Evolutionary conservation across 306 rosid genomes (phyloP), one percentile per base, ranked within the genome.

Genomic region (Vigna unguiculata): DNA sequence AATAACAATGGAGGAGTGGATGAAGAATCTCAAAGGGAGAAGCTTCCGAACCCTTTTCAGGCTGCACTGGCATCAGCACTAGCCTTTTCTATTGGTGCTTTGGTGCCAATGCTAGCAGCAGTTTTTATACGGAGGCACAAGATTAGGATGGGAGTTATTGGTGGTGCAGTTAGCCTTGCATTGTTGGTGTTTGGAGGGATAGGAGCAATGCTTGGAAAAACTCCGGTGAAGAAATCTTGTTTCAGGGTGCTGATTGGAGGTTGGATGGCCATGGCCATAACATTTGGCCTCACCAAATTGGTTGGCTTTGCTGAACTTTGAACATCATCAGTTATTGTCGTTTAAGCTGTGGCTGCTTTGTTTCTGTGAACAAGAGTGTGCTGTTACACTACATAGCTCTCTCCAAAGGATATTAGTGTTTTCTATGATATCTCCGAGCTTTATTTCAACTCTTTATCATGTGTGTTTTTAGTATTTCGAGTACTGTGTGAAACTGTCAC

Each of bases 181-280:
- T 45, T 91, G 64, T 16, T 87, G 36, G 83, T 83, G 47, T 91
- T 91, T 45, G 93, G 96, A 66, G 87, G 36, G 2, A 65, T 61
- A 0, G 96, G 96, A 19, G 96, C 93, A 13, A 52, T 58, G 52
- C 47, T 91, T 53, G 96, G 93, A 15, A 79, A 83, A 20, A 83
- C 93, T 9, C 74, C 91, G 3, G 55, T 84, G 19, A n/a, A 4
- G 19, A 89, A 53, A 49, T 87, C 96, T n/a, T 85, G 91, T 78
- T 11, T 82, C 4, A 80, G 96, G 48, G 90, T 87, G 0, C 77
- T 87, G 4, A 45, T 87, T 53, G 96, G 96, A 49, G 96, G 96
- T 53, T 91, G 96, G 91, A 48, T 89, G 76, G 96, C 93, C 49
- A 91, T 89, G 93, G 91, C 91, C 2, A 79, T 91, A 6, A 91